A percentile compares a stretch with the other conserved stretches of the same genome.
These are phyloP conservation scores for Trifolium subterraneum DNA, from an alignment of 306 rosid species.

Conservation along the genomic window DNA sequence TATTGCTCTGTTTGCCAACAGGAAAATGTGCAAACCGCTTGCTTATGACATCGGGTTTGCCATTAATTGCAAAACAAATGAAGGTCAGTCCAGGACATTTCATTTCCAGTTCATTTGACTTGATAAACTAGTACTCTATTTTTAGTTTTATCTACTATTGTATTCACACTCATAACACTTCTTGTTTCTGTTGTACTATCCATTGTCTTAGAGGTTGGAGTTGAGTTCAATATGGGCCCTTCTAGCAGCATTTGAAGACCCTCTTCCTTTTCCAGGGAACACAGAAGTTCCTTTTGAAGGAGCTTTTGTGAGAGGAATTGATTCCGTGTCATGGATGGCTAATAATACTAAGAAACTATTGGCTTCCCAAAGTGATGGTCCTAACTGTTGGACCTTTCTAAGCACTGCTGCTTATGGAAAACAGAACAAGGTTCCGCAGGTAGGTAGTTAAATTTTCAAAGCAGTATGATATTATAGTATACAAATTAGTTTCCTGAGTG, in stretches of 20 bases:
- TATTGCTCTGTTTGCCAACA: slow-evolving; percentile 44
- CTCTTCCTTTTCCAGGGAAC: slow-evolving; percentile 63
- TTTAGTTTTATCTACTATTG: slow-evolving; percentile 23
- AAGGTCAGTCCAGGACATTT: slow-evolving; percentile 57
- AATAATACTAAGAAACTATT: slow-evolving; percentile 76
- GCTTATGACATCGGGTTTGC: slow-evolving; percentile 86
- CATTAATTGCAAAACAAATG: slow-evolving; percentile 83
- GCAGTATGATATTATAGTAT: neutral
- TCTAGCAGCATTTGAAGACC: slow-evolving; percentile 90
- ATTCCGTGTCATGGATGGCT: slow-evolving; percentile 93
- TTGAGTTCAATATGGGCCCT: slow-evolving; percentile 97
- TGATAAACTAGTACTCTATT: neutral
- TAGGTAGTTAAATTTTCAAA: slow-evolving; percentile 42
- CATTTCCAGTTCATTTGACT: slow-evolving; percentile 36
- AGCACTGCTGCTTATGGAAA: slow-evolving; percentile 86
- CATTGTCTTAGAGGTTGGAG: slow-evolving; percentile 71
- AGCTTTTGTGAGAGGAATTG: slow-evolving; percentile 90
- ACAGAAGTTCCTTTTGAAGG: slow-evolving; percentile 82
- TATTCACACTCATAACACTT: slow-evolving; percentile 34
- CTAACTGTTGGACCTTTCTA: slow-evolving; percentile 92
- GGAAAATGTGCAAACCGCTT: slow-evolving; percentile 97
- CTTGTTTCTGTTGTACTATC: slow-evolving; percentile 40
- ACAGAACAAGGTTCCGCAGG: slow-evolving; percentile 96
- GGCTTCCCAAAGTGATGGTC: slow-evolving; percentile 58
- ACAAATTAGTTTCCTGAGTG: slow-evolving; percentile 2